Evolutionary conservation across 495 filamentous ascomycete species (phyloP), one percentile per base, ranked within the genome.

Genomic region (Tuber microsphaerosporum): DNA sequence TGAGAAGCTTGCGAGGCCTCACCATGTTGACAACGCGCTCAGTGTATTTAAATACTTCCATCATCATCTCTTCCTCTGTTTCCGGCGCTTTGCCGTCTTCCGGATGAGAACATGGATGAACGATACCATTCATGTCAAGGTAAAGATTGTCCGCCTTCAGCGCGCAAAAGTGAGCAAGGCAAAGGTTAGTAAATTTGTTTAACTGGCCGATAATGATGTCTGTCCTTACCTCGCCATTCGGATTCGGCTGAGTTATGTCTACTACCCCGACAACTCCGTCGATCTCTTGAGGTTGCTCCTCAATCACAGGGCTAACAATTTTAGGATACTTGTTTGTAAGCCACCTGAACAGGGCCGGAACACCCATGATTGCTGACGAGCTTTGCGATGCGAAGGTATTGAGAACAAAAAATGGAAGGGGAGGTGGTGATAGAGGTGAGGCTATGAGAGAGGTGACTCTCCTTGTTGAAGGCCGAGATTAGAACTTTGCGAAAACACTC

Each of bases 41-140:
- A 20, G 96, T 99, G 84, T 98, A 98, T 81, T 92, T 92, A 86
- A 98, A 98, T 76, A 98, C 90, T 81, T 94, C 96, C 76, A 97
- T 74, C 95, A 99, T 99, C 96, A 99, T 99, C 84, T 97, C 95
- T 84, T 95, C 92, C 86, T 99, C 95, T 65, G 93, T 94, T 81
- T 91, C 91, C 42, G 95, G 95, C 7, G 95, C 88, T 5, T 95
- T 93, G 76, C 88, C 91, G 78, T 97, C 94, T 84, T 99, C 95
- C 2, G 95, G 95, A 85, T 99, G 95, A 8, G 94, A 97, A 86
- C 95, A 99, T 2, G 96, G 96, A 88, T 99, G 95, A 69, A 99
- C 95, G 79, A 99, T 99, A 83, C 95, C 95, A 86, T 99, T 99
- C 95, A 99, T 98, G 82, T 99, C 95, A 72, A 99, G 89, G 82